A percentile compares a stretch with the other conserved stretches of the same genome.
These are phyloP conservation scores for Teratosphaeria gauchensis DNA, from an alignment of 2,329 filamentous ascomycete species.

Conservation along the genomic window DNA sequence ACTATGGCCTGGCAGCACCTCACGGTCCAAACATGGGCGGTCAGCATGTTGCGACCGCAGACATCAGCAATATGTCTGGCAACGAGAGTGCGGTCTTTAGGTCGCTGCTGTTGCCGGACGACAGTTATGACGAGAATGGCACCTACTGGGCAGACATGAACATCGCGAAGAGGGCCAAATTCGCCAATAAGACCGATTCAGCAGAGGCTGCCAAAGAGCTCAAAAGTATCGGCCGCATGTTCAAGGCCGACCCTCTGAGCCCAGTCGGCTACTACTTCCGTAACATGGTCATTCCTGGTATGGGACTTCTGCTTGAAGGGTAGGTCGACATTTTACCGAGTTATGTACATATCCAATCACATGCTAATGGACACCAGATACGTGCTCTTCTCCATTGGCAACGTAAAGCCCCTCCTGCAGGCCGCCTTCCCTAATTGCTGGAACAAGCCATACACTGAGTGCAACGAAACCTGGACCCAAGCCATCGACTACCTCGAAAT, in stretches of 20 bases:
- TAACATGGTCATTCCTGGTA: conserved; percentile 86
- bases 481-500: conserved; percentile 88
- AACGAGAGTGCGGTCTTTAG: conserved; percentile 60
- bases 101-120: conserved; percentile 74
- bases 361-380: conserved; percentile 46
- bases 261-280: conserved; percentile 79
- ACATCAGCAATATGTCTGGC: conserved; percentile 42
- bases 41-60: conserved; percentile 34
- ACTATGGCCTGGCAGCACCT: conserved; percentile 39
- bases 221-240: conserved; percentile 60
- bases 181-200: conserved; percentile 65
- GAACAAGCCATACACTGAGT: conserved; percentile 46
- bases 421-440: conserved; percentile 72
- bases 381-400: conserved; percentile 93
- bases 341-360: neutral
- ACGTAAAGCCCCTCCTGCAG: conserved; percentile 72
- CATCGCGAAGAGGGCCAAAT: conserved; percentile 57
- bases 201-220: conserved; percentile 62
- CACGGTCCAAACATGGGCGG: conserved; percentile 39
- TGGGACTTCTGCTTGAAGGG: conserved; percentile 83
- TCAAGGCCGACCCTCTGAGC: conserved; percentile 75
- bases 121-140: conserved; percentile 73
- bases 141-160: conserved; percentile 90
- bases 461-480: conserved; percentile 69
- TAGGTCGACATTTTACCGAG: conserved; percentile 24